Evolutionary conservation across 306 rosid genomes (phyloP), one percentile per base, ranked within the genome.

Genomic region (Ceratonia siliqua): DNA sequence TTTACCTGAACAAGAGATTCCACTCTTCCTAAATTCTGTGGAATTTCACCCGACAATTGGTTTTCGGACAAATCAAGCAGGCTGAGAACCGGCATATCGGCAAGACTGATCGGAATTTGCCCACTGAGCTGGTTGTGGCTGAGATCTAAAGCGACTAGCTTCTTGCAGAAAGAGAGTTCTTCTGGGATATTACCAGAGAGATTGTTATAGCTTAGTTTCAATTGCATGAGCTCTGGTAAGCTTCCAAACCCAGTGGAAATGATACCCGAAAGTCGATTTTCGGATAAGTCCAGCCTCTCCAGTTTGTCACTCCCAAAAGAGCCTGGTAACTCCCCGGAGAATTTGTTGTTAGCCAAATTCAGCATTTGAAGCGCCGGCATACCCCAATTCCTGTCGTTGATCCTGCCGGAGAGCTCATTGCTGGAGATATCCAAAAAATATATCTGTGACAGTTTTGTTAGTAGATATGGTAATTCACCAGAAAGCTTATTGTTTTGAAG

Each of bases 341-440:
- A 82, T 1, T 75, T 75, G 63, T 95, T 95, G 21, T 73, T 78
- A 5, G 90, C 92, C 41, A 95, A 78, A 72, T 73, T 92, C 28
- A 95, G 94, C 97, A 89, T 90, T 77, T 92, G 91, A 17, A 95
- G 96, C 0, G 87, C 68, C 1, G 93, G 86, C 91, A 91, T 84
- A 18, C 86, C 27, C 99, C 99, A 95, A 28, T 62, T 76, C 48
- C 46, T 61, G 54, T 75, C 83, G 56, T 85, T 84, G 18, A 95
- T 79, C 42, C 92, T 72, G 20, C 99, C 97, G 6, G 89, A 82
- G 18, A 95, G 45, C 46, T 79, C 22, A 63, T 95, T 95, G 5
- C 87, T 80, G 0, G 99, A 95, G 76, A 95, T 54, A 67, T 95
- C 99, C 74, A 95, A 81, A 82, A 90, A 87, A 74, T 92, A 81